Evolutionary conservation across 495 filamentous ascomycete genomes (phyloP), one percentile per base, ranked within the genome.

Genomic region (Annulohypoxylon maeteangense): DNA sequence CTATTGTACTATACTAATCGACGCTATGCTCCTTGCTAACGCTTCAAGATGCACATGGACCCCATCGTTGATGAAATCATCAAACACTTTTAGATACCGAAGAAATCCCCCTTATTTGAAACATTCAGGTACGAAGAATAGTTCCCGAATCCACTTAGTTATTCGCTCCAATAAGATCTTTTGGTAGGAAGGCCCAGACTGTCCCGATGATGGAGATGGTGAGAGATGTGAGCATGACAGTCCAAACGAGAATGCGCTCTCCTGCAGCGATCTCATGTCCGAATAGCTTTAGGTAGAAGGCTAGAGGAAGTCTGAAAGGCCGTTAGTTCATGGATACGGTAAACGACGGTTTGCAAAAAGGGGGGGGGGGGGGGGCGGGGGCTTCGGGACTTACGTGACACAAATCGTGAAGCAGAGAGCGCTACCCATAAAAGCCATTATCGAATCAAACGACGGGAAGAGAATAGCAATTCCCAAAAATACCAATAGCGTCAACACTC

Each of bases 321-420:
- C 22, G 16, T 55, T 54, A 54, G 36, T 32, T n/a, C 40, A 45
- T 34, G 36, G 14, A 18, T 18, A 11, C 4, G 18, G 7, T 8
- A 29, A 29, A 14, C 10, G 47, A 2, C 10, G 47, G 10, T 10
- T 29, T 29, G 1, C 2, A 29, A 29, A 50, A n/a, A 48, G 4
- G 20, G 76, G 48, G n/a, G n/a, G n/a, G n/a, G n/a, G n/a, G n/a
- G n/a, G n/a, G n/a, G n/a, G n/a, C n/a, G n/a, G n/a, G n/a, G 64
- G 42, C 10, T 11, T n/a, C 22, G 23, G 22, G 11, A 79, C 83
- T 72, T 77, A 85, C 83, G 96, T 94, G 65, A 99, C 90, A 80
- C 95, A 98, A 58, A 98, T 95, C 11, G 91, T 91, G 78, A 97
- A 97, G 76, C 94, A 97, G 58, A 97, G 84, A n/a, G 92, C 91